phyloP scores from a whole-genome alignment of 345 rosid species.

The Syzygium jambos region DNA sequence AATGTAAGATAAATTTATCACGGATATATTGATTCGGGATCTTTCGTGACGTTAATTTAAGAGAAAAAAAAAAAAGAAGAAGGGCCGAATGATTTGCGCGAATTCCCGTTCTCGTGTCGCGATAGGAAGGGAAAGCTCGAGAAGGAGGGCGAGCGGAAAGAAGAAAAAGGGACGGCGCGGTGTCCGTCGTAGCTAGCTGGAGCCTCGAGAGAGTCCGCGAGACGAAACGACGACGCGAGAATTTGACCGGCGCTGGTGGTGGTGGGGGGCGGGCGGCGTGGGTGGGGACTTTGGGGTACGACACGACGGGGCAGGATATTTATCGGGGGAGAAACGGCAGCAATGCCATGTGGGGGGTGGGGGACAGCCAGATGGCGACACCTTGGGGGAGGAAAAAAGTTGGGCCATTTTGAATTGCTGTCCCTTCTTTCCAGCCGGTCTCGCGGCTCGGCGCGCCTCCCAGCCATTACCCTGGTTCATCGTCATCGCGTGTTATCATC shows the following conservation, averaged over 20 bases:
- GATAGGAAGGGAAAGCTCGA: not conserved
- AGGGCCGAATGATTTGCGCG: no score
- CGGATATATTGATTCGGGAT: accelerated
- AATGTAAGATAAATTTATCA: no score
- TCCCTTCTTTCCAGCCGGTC: not conserved
- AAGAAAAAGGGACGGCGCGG: not conserved
- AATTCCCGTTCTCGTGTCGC: not conserved
- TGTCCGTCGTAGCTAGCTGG: no score
- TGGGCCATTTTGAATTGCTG: no score
- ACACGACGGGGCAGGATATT: not conserved
- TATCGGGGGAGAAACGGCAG: not conserved
- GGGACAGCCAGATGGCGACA: not conserved
- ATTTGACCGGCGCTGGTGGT: not conserved
- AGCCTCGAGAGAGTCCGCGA: no score
- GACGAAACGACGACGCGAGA: not conserved
- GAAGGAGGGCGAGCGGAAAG: not conserved
- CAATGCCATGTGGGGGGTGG: not conserved
- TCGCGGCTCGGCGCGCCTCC: not conserved
- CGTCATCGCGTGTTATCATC: not conserved
- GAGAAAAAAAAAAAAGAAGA: no score
- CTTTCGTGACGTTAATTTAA: no score
- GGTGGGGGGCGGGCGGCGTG: not conserved
- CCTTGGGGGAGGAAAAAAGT: not conserved
- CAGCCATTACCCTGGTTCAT: not conserved
- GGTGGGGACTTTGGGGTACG: not conserved